phyloP scores from a whole-genome alignment of 177 flowering plant genomes.

The Vitis hybrid region DNA sequence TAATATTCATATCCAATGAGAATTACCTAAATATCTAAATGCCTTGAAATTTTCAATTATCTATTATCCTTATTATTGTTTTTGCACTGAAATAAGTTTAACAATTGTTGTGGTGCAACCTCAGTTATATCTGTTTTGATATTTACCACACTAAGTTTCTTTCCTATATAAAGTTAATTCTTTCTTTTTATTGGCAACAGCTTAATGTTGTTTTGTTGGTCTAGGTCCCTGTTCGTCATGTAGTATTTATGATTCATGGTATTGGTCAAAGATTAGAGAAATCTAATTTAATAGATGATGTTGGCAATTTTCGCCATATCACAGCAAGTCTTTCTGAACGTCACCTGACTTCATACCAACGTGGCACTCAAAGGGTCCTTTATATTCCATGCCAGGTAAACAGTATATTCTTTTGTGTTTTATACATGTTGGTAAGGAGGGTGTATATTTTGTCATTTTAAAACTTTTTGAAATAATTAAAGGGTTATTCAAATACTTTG shows the following conservation, averaged over 20 bases:
- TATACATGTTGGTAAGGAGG: no score
- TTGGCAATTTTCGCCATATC: constrained; percentile 76
- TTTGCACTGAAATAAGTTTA: background rate
- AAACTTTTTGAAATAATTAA: no score
- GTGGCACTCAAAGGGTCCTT: constrained; percentile 79
- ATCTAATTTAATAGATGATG: constrained; percentile 96
- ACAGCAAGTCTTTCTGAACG: constrained; percentile 79
- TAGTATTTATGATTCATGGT: constrained; percentile 99
- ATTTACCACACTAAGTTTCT: background rate
- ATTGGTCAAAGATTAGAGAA: constrained; percentile 98
- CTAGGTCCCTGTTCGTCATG: constrained; percentile 95
- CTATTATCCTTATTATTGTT: background rate
- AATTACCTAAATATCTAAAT: no score
- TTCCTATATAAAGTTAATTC: background rate
- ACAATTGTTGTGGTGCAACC: background rate
- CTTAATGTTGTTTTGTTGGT: constrained; percentile 5
- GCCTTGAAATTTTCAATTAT: no score
- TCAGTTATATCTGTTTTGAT: background rate
- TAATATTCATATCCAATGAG: no score
- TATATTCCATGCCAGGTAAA: constrained; percentile 95
- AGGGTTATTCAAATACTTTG: no score
- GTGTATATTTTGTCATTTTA: no score
- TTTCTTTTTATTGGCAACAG: background rate
- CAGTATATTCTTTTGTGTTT: background rate
- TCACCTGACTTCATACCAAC: constrained; percentile 83